A percentile compares a stretch with the other conserved stretches of the same genome.
phyloP scores from a whole-genome alignment of 345 rosid genomes.

The Jatropha curcas region DNA sequence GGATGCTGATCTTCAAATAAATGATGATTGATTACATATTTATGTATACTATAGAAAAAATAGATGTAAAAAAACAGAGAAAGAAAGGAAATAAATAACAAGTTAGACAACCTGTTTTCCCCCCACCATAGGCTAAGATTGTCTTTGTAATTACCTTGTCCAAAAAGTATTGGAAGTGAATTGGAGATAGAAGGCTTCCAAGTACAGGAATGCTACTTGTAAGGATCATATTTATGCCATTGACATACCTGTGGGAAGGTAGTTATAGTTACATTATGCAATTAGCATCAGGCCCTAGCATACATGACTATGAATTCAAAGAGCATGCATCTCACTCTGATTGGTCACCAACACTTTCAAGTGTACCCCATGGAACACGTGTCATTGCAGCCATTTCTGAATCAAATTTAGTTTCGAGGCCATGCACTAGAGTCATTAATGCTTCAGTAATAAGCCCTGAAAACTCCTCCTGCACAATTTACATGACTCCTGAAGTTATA shows the following conservation, averaged over 20 bases:
- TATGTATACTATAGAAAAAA: not conserved
- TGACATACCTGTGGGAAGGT: slow-evolving; percentile 66
- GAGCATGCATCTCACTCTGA: slow-evolving; percentile 61
- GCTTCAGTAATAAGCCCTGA: slow-evolving; percentile 91
- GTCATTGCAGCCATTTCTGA: slow-evolving; percentile 95
- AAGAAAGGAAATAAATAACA: not conserved
- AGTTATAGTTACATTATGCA: slow-evolving; percentile 17
- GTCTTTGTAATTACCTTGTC: slow-evolving; percentile 54
- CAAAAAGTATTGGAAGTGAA: slow-evolving; percentile 76
- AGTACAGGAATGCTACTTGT: slow-evolving; percentile 60
- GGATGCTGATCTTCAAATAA: not conserved
- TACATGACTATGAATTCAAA: not conserved
- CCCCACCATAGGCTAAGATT: not conserved
- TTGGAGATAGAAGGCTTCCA: slow-evolving; percentile 65
- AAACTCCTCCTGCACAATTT: slow-evolving; percentile 84
- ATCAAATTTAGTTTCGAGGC: slow-evolving; percentile 95
- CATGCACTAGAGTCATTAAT: slow-evolving; percentile 84
- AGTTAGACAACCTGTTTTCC: not conserved
- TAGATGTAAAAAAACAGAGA: not conserved
- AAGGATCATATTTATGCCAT: slow-evolving; percentile 58
- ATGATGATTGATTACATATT: not conserved
- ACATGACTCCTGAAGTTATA: slow-evolving; percentile 21
- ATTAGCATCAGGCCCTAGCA: not conserved
- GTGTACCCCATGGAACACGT: slow-evolving; percentile 93
- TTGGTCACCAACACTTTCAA: slow-evolving; percentile 98